Conservation (phyloP, 1,284 basidiomycete species). For the Apiotrichum sp. region DNA sequence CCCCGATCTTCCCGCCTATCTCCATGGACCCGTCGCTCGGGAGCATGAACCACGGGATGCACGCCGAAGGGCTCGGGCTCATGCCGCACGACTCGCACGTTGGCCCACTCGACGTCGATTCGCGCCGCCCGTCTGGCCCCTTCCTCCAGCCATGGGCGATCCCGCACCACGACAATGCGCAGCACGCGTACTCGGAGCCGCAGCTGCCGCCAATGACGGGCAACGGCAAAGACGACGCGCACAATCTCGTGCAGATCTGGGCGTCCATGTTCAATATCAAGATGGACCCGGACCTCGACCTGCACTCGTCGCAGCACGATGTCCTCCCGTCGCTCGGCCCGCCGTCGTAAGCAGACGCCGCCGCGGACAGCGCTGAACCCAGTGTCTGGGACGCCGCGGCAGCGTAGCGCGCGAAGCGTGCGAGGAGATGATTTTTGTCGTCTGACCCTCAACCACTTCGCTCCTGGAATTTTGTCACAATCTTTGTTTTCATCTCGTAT, state of each 20-base stretch:
- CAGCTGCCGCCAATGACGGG: constrained; percentile 25
- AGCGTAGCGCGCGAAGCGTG: no score
- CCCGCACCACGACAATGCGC: constrained; percentile 3
- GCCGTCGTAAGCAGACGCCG: neutral
- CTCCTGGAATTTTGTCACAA: no score
- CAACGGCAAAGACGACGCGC: neutral
- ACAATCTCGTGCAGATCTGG: constrained; percentile 29
- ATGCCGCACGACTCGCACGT: neutral
- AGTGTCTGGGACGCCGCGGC: neutral
- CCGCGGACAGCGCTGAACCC: neutral
- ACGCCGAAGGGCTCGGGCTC: neutral
- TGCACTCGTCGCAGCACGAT: neutral
- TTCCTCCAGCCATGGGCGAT: constrained; percentile 18
- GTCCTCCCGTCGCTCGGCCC: neutral
- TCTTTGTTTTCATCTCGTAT: no score
- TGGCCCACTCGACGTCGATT: constrained; percentile 1
- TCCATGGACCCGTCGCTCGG: constrained; percentile 8
- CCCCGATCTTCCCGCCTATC: constrained; percentile 10
- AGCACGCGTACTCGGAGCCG: constrained; percentile 3
- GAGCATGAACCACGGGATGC: neutral
- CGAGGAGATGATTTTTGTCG: no score
- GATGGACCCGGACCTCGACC: constrained; percentile 20
- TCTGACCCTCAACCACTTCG: no score
- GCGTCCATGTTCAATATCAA: constrained; percentile 44
- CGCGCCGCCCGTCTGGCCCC: constrained; percentile 7